Evolutionary conservation across 495 filamentous ascomycete genomes (phyloP), one percentile per base, ranked within the genome.

Genomic region (Hyaloscypha finlandica): DNA sequence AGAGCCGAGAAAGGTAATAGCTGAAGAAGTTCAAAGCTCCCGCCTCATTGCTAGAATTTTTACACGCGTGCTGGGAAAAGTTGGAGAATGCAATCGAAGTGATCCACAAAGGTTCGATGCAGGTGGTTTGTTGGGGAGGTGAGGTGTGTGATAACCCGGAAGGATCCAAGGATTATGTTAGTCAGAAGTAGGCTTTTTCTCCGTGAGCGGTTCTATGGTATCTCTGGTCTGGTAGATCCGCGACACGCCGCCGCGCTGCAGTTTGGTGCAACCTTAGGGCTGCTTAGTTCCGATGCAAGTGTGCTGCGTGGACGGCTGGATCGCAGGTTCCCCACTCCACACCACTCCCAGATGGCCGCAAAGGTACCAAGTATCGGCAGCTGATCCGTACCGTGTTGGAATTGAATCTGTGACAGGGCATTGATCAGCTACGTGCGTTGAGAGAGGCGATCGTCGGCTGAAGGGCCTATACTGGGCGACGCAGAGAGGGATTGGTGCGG

Each of bases 231-330:
- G 59, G 61, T 31, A 55, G 65, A 68, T 67, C 67, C 61, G 65
- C 64, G 65, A 73, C 61, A 65, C 70, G 56, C 53, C 33, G 45
- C 37, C 60, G 52, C 57, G 58, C 63, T 70, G 54, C 65, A 65
- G 65, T 62, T 56, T 29, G n/a, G 71, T 73, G 64, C 63, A 68
- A 68, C 71, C 54, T 69, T 63, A 70, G 68, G 65, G 65, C 65
- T 73, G 66, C 71, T 73, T 61, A 69, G 42, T 70, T 70, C 71
- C 68, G 71, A 69, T 59, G 65, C 68, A 69, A 58, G 67, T 67
- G 35, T 66, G 33, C 29, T 54, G 52, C 51, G 51, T 32, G 68
- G 19, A 51, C 64, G 59, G 61, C 61, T 59, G 63, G 25, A 25
- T 25, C 25, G 59, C 37, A 39, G 9, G 45, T 64, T 55, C 64